Percentiles rank a stretch among this genome's conserved stretches.
Conservation (phyloP, 805 yeast species). For the Lachancea thermotolerans region DNA sequence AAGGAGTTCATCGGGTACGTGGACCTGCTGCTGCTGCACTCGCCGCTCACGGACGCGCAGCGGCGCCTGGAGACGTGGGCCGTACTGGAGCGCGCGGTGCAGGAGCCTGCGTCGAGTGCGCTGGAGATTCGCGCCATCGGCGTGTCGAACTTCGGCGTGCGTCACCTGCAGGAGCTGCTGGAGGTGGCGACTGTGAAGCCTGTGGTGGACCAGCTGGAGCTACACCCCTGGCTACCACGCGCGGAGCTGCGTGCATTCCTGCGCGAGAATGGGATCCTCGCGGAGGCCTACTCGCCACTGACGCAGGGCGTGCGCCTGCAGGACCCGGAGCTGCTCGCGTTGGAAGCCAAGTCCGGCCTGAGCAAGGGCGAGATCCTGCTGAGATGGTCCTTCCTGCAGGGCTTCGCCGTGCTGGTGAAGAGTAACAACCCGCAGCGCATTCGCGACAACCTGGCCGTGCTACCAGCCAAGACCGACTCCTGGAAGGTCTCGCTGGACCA, state of each 20-base stretch:
- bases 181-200: constrained; percentile 49
- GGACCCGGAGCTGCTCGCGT: constrained; percentile 44
- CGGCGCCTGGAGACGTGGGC: constrained; percentile 56
- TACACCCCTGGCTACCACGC: constrained; percentile 77
- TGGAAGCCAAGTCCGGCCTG: constrained; percentile 44
- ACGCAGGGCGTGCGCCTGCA: constrained; percentile 52
- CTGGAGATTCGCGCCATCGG: constrained; percentile 63
- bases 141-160: constrained; percentile 64
- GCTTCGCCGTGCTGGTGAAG: constrained; percentile 65
- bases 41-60: constrained; percentile 45
- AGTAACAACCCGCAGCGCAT: constrained; percentile 49
- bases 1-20: constrained; percentile 48
- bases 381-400: constrained; percentile 68
- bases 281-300: constrained; percentile 78
- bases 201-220: constrained; percentile 74
- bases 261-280: constrained; percentile 44
- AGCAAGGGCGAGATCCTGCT: constrained; percentile 57
- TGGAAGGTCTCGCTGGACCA: constrained; percentile 34
- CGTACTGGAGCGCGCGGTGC: constrained; percentile 69
- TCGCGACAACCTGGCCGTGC: constrained; percentile 43
- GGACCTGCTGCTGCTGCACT: constrained; percentile 62
- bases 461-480: constrained; percentile 7
- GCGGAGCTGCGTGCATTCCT: constrained; percentile 56
- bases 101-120: constrained; percentile 17
- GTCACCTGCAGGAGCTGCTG: constrained; percentile 54